Conservation (phyloP, 192 early-diverging fungal genomes). For the Backusella circina region DNA sequence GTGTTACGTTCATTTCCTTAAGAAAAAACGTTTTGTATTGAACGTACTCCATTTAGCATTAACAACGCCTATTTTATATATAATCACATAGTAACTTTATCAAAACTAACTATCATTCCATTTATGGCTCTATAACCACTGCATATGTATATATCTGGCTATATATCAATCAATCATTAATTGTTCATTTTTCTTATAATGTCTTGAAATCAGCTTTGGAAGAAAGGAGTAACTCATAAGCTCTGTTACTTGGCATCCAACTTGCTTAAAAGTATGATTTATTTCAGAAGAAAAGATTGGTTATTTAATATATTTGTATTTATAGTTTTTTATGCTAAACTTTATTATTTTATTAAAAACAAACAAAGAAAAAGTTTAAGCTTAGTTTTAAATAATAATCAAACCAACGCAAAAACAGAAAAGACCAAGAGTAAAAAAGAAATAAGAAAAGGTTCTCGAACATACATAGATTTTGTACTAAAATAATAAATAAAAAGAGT, state of each 20-base stretch:
- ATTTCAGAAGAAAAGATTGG: background rate
- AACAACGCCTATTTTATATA: background rate
- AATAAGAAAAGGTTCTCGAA: background rate
- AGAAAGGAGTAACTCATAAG: background rate
- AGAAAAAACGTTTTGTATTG: background rate
- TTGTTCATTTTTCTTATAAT: background rate
- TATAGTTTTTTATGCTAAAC: background rate
- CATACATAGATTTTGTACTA: background rate
- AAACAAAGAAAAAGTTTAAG: background rate
- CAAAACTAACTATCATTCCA: background rate
- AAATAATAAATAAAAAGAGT: background rate
- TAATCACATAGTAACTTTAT: background rate
- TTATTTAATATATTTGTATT: background rate
- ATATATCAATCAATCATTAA: too few relatives aligned
- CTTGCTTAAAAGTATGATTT: background rate
- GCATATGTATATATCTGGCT: too few relatives aligned
- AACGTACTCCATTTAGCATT: background rate
- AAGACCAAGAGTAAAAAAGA: background rate
- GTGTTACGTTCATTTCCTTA: background rate
- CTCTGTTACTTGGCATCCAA: background rate
- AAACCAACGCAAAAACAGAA: constrained; percentile 3
- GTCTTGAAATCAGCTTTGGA: background rate
- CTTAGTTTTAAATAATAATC: background rate
- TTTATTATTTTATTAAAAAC: constrained; percentile 2
- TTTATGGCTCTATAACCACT: background rate